These are phyloP conservation scores for Myxozyma geophila DNA, from an alignment of 805 yeast genomes.

Conservation along the genomic window DNA sequence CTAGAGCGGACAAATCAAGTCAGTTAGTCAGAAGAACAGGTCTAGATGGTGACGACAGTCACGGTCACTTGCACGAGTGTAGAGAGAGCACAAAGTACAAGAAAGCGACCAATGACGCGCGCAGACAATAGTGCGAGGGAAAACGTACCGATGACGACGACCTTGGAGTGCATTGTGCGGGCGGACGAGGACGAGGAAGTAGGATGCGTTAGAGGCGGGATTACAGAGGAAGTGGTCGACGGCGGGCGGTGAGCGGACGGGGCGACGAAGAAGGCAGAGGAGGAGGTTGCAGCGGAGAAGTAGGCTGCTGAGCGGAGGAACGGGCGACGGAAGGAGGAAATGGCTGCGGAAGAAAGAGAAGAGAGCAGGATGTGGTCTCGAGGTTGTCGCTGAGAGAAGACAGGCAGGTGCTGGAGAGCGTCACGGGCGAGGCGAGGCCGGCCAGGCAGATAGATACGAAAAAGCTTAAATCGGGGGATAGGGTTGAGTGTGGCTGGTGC, in stretches of 20 bases:
- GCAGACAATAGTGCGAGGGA: neutral
- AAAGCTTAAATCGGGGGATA: neutral
- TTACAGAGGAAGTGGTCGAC: neutral
- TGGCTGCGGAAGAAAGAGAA: neutral
- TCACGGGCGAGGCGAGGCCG: conserved; percentile 7
- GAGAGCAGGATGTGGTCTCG: neutral
- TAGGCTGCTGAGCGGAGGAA: conserved; percentile 1
- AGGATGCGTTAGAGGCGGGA: conserved; percentile 2
- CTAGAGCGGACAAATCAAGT: conserved; percentile 43
- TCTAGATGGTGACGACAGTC: neutral
- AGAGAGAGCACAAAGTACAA: neutral
- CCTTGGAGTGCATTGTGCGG: conserved; percentile 17
- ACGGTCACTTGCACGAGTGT: neutral
- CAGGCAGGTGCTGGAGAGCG: neutral
- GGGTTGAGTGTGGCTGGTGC: neutral
- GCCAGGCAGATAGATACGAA: neutral
- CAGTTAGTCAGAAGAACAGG: neutral
- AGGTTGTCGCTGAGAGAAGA: neutral
- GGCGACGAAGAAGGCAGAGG: conserved; percentile 4
- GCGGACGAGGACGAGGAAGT: neutral
- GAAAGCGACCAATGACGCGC: neutral
- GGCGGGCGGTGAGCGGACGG: conserved; percentile 1
- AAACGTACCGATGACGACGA: conserved; percentile 20
- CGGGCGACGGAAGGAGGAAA: conserved; percentile 1
- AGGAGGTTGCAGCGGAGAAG: conserved; percentile 3